Base-by-base conservation (phyloP, 352 stramenopile species). In the Blastocystis sp. region DNA sequence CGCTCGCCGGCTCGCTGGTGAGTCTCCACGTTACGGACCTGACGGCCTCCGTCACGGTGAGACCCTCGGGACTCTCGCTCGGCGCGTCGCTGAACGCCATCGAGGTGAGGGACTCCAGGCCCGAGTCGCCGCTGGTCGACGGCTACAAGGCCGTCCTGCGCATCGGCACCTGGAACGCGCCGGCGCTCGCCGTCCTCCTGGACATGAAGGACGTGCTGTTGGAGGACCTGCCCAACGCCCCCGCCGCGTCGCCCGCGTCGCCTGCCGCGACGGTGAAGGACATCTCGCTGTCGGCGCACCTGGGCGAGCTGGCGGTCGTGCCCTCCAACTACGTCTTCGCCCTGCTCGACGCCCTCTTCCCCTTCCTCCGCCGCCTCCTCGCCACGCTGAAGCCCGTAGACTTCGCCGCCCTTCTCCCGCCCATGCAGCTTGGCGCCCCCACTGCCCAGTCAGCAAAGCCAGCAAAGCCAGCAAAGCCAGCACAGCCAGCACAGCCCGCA, bases 291-390 rank as follows among this genome's bases (percentile, higher is more conserved):
- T 79, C 64, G 14, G 17, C 76, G 42, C 76, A 68, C 54, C 10
- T 88, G 48, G 64, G 64, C 10, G 10, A 76, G 14, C 34, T 88
- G 21, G 45, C 24, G 9, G 6, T 88, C 6, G n/a, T 88, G 38
- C 78, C 78, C 10, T 88, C 78, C 2, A 60, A 60, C 2, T 88
- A 61, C 61, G 78, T 88, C 48, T 88, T 76, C 42, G 78, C 45
- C 17, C 43, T 88, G 52, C 45, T 88, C 19, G 60, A 84, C 60
- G 68, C 54, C 54, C 54, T 54, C 14, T 69, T 42, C 19, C 54
- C 52, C 6, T 52, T 34, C 28, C 28, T 34, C 28, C 28, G 28
- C 28, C 28, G 28, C 28, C 28, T 34, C 28, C 28, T 84, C 6
- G 74, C 54, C 38, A 19, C 17, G 21, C 28, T 43, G 21, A 28